A percentile compares a stretch with the other conserved stretches of the same genome.
Evolutionary conservation across 805 yeast genomes (phyloP).

Genomic region (Wickerhamiella kazuoi): DNA sequence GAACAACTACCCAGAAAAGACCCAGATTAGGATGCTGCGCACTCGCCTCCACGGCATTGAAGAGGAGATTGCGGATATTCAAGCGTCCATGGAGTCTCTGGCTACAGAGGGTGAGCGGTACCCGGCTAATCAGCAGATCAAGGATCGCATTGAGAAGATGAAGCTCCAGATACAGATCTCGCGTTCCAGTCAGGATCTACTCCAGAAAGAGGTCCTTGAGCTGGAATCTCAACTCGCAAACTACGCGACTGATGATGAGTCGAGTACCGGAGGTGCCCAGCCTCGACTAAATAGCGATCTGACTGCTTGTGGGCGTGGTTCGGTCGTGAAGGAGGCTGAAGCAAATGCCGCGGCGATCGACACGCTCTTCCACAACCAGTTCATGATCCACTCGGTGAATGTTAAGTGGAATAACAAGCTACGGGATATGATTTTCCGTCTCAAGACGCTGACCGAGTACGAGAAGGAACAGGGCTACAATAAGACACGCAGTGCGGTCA

Average conservation of each 20-base stretch:
- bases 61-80: conserved; percentile 18
- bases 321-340: not conserved
- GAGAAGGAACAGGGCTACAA: conserved; percentile 29
- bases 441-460: conserved; percentile 32
- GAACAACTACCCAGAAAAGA: conserved; percentile 17
- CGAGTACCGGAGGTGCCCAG: not conserved
- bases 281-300: not conserved
- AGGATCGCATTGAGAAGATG: conserved; percentile 1
- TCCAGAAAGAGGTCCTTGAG: not conserved
- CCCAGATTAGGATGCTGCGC: conserved; percentile 16
- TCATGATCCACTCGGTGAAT: conserved; percentile 52
- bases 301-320: not conserved
- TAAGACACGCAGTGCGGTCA: conserved; percentile 32
- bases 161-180: conserved; percentile 8
- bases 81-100: conserved; percentile 16
- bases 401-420: conserved; percentile 62
- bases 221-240: not conserved
- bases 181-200: conserved; percentile 1
- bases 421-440: conserved; percentile 46
- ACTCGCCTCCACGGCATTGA: conserved; percentile 17
- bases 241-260: not conserved
- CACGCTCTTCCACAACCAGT: conserved; percentile 40
- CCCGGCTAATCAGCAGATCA: not conserved
- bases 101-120: not conserved
- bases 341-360: not conserved